Base-by-base conservation (phyloP, 1,284 basidiomycete species). In the Lentinula novae-zelandiae region DNA sequence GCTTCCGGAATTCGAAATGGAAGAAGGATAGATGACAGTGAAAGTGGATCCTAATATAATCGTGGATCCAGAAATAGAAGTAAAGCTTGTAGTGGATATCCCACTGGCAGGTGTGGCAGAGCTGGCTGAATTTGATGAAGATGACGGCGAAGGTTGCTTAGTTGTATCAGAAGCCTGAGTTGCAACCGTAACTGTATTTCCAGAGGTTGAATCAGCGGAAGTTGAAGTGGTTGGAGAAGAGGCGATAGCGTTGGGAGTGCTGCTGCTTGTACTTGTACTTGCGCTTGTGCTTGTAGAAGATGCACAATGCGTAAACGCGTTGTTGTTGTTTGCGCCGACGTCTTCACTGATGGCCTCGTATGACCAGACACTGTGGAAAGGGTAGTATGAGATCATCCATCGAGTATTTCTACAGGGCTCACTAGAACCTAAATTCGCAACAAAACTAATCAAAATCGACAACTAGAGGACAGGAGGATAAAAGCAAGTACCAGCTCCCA, bases 241-340 rank as follows among this genome's bases (percentile, higher is more conserved):
- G 38, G 13, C 42, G n/a, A 49, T 8, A 12, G 33, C 50, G 8
- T 10, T 36, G 13, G 39, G 12, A 27, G 46, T 22, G 46, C 12
- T 39, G 46, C 12, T 20, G 44, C 9, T 52, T 9, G 31, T 39
- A 27, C 27, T 17, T 15, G 38, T 53, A 13, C 38, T 40, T n/a
- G 34, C n/a, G 15, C 22, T 31, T 27, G 27, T 27, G 3, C 27
- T 27, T 27, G 27, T 27, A 27, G 36, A 38, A 22, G 53, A 60
- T 46, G 33, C 33, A 49, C 64, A 63, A 53, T 64, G 62, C 4
- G 62, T 63, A 49, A 63, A 65, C 0, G 62, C 62, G 56, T 63
- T 64, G 55, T 59, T 61, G 13, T 31, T 6, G n/a, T 49, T 54
- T 10, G 42, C 36, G 36, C 27, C 39, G 3, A 60, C 54, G 38